phyloP scores from a whole-genome alignment of 352 stramenopile species.

The Phytophthora vignae region DNA sequence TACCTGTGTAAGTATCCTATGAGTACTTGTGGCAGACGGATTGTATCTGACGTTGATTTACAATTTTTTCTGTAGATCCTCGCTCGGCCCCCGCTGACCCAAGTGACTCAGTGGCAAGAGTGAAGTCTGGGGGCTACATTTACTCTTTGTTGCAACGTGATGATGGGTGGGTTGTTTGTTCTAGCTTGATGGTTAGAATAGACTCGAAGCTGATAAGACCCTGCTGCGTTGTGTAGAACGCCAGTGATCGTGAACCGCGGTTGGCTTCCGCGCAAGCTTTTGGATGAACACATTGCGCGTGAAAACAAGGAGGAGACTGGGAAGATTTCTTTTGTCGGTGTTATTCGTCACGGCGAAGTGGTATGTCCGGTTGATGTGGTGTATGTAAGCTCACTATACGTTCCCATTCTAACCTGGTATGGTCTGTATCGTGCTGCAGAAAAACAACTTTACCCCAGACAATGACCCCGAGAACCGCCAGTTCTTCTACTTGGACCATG shows the following conservation, averaged over 20 bases:
- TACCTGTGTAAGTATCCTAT: slow-evolving; percentile 69
- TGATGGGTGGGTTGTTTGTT: slow-evolving; percentile 52
- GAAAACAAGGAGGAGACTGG: slow-evolving; percentile 66
- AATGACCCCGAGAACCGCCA: slow-evolving; percentile 79
- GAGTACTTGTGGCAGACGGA: background rate
- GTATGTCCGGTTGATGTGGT: slow-evolving; percentile 39
- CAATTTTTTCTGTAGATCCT: slow-evolving; percentile 53
- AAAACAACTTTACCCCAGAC: slow-evolving; percentile 82
- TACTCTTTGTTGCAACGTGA: slow-evolving; percentile 83
- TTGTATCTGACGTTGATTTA: slow-evolving; percentile 1
- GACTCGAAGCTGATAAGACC: slow-evolving; percentile 1
- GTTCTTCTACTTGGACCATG: slow-evolving; percentile 87
- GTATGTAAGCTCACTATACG: background rate
- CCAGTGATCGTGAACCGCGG: slow-evolving; percentile 88
- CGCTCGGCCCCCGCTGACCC: slow-evolving; percentile 82
- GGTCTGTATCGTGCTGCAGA: slow-evolving; percentile 39
- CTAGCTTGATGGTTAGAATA: background rate
- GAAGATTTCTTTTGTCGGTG: slow-evolving; percentile 66
- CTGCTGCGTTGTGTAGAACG: slow-evolving; percentile 47
- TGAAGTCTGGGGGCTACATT: slow-evolving; percentile 87
- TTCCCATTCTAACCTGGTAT: slow-evolving; percentile 7
- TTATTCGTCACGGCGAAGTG: slow-evolving; percentile 84
- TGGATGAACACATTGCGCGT: slow-evolving; percentile 73
- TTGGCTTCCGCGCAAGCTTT: slow-evolving; percentile 79
- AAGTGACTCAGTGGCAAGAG: slow-evolving; percentile 78